phyloP scores from a whole-genome alignment of 75 land plant genomes.

The Isoetes taiwanensis region DNA sequence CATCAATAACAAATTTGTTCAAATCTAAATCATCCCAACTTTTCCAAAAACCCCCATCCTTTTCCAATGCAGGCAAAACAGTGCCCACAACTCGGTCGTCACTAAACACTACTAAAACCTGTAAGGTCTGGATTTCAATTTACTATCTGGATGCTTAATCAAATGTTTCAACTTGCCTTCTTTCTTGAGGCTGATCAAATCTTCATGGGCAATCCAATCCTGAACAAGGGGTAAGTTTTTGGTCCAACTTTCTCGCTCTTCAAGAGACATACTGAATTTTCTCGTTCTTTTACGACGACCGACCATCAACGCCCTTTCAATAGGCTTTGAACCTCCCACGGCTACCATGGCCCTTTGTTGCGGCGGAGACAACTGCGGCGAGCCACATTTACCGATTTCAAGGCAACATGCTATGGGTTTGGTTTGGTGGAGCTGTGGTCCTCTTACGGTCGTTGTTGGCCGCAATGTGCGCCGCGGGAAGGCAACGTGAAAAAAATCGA shows the following conservation, averaged over 20 bases:
- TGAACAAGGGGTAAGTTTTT: conserved; percentile 45
- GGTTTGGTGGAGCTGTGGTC: no score
- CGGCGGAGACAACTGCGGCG: no score
- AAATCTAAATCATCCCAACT: conserved; percentile 51
- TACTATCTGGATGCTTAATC: conserved; percentile 36
- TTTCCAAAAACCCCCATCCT: conserved; percentile 56
- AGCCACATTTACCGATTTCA: no score
- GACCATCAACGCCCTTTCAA: no score
- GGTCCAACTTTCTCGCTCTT: conserved; percentile 57
- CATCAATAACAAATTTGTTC: conserved; percentile 38
- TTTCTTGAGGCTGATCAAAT: conserved; percentile 31
- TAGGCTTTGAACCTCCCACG: no score
- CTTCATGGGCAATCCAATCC: conserved; percentile 50
- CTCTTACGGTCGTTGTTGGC: no score
- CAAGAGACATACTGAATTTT: conserved; percentile 49
- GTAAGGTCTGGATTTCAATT: conserved; percentile 30
- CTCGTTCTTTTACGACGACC: no score
- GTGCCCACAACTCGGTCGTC: conserved; percentile 69
- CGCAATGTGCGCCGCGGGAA: no score
- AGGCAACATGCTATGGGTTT: no score
- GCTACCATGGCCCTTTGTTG: no score
- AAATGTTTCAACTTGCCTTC: conserved; percentile 64
- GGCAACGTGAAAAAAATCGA: no score
- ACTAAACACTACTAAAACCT: conserved; percentile 51
- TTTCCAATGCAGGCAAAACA: conserved; percentile 46